Percentiles rank a stretch among this genome's conserved stretches.
Evolutionary conservation across 306 rosid species (phyloP).

Genomic region (Comarum palustre): DNA sequence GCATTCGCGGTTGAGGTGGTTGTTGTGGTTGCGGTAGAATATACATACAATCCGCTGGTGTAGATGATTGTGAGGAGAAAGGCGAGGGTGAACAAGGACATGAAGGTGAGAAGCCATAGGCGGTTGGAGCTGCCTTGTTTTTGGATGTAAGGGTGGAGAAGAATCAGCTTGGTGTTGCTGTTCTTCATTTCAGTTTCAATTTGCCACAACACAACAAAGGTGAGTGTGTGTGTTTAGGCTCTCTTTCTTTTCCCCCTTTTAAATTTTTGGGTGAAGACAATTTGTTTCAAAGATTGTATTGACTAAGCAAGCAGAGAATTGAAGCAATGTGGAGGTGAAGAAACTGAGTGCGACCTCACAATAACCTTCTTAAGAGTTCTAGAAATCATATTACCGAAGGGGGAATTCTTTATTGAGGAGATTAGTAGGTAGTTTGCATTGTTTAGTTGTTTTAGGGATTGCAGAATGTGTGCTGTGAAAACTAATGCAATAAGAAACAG

Average conservation of each 20-base stretch:
- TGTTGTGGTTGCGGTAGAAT: neutral
- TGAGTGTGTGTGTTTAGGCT: neutral
- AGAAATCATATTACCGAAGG: constrained; percentile 13
- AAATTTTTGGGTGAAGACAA: constrained; percentile 23
- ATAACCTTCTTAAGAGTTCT: constrained; percentile 30
- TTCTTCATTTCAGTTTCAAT: constrained; percentile 46
- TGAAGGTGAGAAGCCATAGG: constrained; percentile 71
- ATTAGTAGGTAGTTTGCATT: neutral
- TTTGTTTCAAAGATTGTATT: constrained; percentile 49
- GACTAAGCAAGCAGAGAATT: constrained; percentile 34
- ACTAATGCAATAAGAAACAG: neutral
- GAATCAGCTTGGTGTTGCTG: constrained; percentile 83
- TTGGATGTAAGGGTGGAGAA: constrained; percentile 94
- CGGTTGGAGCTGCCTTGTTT: constrained; percentile 88
- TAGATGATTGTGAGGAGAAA: constrained; percentile 73
- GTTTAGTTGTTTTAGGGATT: neutral
- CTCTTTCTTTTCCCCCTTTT: neutral
- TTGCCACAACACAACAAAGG: neutral
- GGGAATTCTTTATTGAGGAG: neutral
- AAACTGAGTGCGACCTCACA: constrained; percentile 48
- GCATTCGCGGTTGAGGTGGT: constrained; percentile 23
- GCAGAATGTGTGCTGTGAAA: constrained; percentile 1
- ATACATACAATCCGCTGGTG: constrained; percentile 47
- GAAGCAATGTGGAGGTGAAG: constrained; percentile 39
- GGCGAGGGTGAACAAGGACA: constrained; percentile 78